Evolutionary conservation across 208 protist species (phyloP).

Genomic region (Leishmania tropica): DNA sequence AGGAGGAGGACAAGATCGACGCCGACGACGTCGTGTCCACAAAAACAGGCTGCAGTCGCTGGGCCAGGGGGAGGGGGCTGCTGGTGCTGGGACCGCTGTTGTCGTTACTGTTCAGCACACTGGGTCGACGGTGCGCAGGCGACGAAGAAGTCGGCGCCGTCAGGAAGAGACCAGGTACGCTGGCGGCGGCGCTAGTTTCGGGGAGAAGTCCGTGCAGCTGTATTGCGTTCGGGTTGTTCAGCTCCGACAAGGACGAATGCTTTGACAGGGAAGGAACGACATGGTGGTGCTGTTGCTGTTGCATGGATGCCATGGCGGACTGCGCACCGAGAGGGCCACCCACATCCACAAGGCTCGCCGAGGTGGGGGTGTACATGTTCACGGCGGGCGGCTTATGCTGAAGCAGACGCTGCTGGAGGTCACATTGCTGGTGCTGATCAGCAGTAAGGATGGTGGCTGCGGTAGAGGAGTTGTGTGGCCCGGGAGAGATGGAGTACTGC

Average conservation of each 20-base stretch:
- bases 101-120: constrained; percentile 2
- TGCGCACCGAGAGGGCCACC: background rate
- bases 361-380: constrained; percentile 15
- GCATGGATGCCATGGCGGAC: constrained; percentile 10
- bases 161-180: background rate
- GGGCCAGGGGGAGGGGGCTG: background rate
- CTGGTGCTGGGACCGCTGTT: constrained; percentile 8
- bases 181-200: background rate
- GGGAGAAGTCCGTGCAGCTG: background rate
- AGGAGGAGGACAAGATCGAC: background rate
- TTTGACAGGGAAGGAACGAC: background rate
- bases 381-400: constrained; percentile 13
- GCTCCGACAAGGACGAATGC: background rate
- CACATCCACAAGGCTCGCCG: background rate
- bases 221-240: background rate
- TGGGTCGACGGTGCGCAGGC: background rate
- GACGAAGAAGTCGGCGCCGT: background rate
- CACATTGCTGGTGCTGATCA: constrained; percentile 7
- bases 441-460: background rate
- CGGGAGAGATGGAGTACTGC: background rate
- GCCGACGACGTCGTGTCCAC: background rate
- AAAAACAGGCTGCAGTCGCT: background rate
- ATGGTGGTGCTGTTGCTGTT: constrained; percentile 1
- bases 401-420: background rate
- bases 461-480: background rate